Conservation (phyloP, 2,329 filamentous ascomycete genomes). For the Mollisiaceae sp. region DNA sequence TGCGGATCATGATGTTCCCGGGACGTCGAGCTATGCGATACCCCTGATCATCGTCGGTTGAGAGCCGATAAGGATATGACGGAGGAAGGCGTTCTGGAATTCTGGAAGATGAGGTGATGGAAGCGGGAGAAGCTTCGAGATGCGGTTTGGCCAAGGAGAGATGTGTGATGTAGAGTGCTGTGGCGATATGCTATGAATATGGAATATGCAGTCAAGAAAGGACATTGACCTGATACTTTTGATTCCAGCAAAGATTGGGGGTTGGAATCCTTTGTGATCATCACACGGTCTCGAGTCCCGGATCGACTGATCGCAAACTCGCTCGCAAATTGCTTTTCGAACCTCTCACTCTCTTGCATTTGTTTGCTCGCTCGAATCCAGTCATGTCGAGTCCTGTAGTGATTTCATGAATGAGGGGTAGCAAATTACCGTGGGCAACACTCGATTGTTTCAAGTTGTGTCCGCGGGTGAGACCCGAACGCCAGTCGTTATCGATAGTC, state of each 20-base stretch:
- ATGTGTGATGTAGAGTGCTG: neutral
- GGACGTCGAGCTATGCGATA: neutral
- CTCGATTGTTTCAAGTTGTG: slow-evolving; percentile 4
- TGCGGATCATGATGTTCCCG: neutral
- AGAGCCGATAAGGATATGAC: neutral
- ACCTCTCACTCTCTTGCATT: no score
- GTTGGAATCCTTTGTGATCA: neutral
- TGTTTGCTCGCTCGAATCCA: no score
- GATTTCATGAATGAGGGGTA: neutral
- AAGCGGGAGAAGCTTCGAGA: neutral
- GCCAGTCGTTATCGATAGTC: slow-evolving; percentile 11
- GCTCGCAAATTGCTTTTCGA: neutral
- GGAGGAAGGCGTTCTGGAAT: slow-evolving; percentile 1
- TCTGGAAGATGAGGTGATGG: neutral
- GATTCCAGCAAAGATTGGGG: no score
- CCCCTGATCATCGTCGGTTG: neutral
- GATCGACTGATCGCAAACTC: neutral
- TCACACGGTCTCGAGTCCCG: neutral
- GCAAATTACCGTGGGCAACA: neutral
- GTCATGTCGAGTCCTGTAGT: no score
- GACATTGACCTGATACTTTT: no score
- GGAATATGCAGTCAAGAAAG: neutral
- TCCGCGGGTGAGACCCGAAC: neutral
- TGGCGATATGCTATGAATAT: neutral
- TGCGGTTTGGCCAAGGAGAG: neutral